phyloP scores from a whole-genome alignment of 257 asterid genomes.

The Handroanthus guayacan region DNA sequence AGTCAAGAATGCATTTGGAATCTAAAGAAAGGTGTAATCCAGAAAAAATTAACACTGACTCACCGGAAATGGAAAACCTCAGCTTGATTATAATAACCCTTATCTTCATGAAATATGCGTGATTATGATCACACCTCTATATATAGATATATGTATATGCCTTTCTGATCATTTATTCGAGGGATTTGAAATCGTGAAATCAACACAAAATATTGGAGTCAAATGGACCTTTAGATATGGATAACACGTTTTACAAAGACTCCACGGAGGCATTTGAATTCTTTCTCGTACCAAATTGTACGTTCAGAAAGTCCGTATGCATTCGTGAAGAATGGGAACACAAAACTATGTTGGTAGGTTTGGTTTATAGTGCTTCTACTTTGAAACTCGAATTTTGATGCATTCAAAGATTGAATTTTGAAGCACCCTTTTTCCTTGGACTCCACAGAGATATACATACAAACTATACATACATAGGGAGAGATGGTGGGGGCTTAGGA shows the following conservation, averaged over 20 bases:
- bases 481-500: neutral
- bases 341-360: too few species aligned
- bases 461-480: neutral
- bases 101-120: neutral
- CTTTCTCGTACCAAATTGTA: constrained; percentile 9
- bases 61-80: constrained; percentile 5
- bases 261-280: constrained; percentile 22
- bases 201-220: neutral
- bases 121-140: too few species aligned
- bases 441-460: neutral
- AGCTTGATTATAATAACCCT: neutral
- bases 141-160: neutral
- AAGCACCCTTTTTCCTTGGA: constrained; percentile 17
- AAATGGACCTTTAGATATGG: neutral
- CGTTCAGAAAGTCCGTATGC: constrained; percentile 30
- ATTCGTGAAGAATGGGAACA: constrained; percentile 33
- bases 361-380: neutral
- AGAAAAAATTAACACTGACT: neutral
- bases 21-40: neutral
- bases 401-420: constrained; percentile 32
- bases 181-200: neutral
- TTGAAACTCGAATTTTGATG: constrained; percentile 23
- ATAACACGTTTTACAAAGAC: neutral
- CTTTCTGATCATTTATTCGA: neutral
- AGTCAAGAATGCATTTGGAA: neutral